These are phyloP conservation scores for Fusarium sp. DNA, from an alignment of 2,329 filamentous ascomycete species.

Conservation along the genomic window DNA sequence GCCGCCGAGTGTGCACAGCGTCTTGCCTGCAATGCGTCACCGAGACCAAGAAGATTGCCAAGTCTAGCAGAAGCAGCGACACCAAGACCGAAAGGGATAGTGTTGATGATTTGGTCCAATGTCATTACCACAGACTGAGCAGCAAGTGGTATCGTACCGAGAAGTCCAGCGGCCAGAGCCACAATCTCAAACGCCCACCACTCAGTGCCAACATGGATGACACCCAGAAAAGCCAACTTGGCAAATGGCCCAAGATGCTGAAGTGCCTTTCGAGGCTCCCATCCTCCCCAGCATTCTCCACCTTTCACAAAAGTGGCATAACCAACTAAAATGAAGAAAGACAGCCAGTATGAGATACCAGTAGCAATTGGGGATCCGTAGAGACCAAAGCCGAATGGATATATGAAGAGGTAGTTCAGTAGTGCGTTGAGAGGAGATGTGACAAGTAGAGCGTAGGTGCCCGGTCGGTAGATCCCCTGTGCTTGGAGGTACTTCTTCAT, in stretches of 20 bases:
- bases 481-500: constrained; percentile 92
- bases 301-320: constrained; percentile 80
- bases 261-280: constrained; percentile 71
- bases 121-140: constrained; percentile 94
- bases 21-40: constrained; percentile 73
- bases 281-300: constrained; percentile 84
- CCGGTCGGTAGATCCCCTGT: constrained; percentile 86
- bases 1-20: constrained; percentile 82
- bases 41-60: constrained; percentile 82
- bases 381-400: constrained; percentile 77
- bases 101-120: constrained; percentile 85
- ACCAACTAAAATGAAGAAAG: constrained; percentile 79
- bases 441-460: constrained; percentile 84
- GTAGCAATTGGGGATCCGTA: constrained; percentile 86
- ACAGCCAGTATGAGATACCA: constrained; percentile 87
- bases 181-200: constrained; percentile 98
- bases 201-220: constrained; percentile 88
- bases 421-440: constrained; percentile 85
- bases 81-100: constrained; percentile 87
- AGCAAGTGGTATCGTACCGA: constrained; percentile 83
- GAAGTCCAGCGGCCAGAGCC: constrained; percentile 81
- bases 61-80: constrained; percentile 83
- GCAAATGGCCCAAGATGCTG: constrained; percentile 78
- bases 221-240: constrained; percentile 78
- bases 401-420: constrained; percentile 84